These are phyloP conservation scores for Vaucheria bursata DNA, from an alignment of 352 stramenopile genomes.

Conservation along the genomic window DNA sequence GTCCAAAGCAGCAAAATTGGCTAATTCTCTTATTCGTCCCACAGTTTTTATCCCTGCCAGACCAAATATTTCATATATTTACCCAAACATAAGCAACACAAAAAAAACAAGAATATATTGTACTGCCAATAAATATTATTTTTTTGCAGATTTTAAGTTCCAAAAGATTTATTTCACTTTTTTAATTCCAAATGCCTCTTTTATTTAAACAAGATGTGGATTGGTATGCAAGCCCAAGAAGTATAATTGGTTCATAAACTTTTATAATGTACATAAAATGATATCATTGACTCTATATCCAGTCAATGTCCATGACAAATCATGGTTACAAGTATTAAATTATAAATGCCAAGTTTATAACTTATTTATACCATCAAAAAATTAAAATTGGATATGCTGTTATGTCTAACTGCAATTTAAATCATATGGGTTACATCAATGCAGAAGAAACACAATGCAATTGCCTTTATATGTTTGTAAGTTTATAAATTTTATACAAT, in stretches of 20 bases:
- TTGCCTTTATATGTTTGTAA: not conserved
- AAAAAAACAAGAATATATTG: not conserved
- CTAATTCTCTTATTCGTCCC: not conserved
- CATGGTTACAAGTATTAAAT: too few species aligned
- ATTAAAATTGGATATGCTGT: too few species aligned
- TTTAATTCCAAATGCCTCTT: not conserved
- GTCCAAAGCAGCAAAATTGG: not conserved
- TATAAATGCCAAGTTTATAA: too few species aligned
- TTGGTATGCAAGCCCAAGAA: too few species aligned
- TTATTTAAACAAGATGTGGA: not conserved
- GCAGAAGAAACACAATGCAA: too few species aligned
- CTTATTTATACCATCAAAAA: too few species aligned
- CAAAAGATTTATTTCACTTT: not conserved
- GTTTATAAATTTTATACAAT: not conserved
- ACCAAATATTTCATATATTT: not conserved
- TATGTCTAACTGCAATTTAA: too few species aligned
- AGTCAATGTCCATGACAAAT: too few species aligned
- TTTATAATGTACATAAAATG: too few species aligned
- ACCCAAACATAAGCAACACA: not conserved
- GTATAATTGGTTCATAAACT: too few species aligned
- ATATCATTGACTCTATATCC: too few species aligned
- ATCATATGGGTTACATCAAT: too few species aligned
- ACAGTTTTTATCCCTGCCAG: not conserved
- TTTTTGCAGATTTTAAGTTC: not conserved
- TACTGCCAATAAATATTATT: not conserved